Conservation (phyloP, 768 basidiomycete species). For the Lyophyllum semitale region DNA sequence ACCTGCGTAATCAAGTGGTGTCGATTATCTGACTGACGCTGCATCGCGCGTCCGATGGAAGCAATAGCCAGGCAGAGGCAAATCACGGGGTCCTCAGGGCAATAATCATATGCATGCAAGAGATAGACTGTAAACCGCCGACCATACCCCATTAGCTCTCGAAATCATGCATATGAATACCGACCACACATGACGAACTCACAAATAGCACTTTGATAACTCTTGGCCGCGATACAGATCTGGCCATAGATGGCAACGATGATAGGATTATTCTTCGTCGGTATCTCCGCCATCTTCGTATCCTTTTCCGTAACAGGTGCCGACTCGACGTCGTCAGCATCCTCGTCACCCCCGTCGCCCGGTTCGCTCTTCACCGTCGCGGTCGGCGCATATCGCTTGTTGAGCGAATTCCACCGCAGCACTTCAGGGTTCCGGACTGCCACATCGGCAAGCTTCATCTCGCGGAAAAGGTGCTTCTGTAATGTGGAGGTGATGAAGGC, state of each 20-base stretch:
- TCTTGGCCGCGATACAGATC: conserved; percentile 79
- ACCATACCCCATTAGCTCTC: background rate
- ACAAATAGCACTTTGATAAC: conserved; percentile 93
- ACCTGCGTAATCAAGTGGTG: conserved; percentile 84
- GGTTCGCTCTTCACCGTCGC: conserved; percentile 39
- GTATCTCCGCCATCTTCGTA: conserved; percentile 37
- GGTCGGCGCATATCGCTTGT: conserved; percentile 57
- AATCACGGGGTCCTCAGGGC: conserved; percentile 81
- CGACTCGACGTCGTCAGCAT: conserved; percentile 29
- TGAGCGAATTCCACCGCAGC: conserved; percentile 61
- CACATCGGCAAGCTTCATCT: conserved; percentile 69
- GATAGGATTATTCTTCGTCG: conserved; percentile 72
- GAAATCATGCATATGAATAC: background rate
- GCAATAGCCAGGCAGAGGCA: conserved; percentile 83
- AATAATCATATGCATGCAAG: conserved; percentile 85
- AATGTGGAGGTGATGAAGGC: conserved; percentile 77
- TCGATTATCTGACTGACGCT: conserved; percentile 91
- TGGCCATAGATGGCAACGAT: conserved; percentile 79
- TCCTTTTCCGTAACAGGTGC: conserved; percentile 15
- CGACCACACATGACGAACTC: conserved; percentile 34
- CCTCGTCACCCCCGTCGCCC: conserved; percentile 39
- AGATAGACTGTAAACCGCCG: conserved; percentile 69
- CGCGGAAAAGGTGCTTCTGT: conserved; percentile 83
- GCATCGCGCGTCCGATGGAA: conserved; percentile 89
- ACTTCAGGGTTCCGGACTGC: conserved; percentile 64